These are phyloP conservation scores for Bisporella sp. DNA, from an alignment of 2,329 filamentous ascomycete species.

Conservation along the genomic window DNA sequence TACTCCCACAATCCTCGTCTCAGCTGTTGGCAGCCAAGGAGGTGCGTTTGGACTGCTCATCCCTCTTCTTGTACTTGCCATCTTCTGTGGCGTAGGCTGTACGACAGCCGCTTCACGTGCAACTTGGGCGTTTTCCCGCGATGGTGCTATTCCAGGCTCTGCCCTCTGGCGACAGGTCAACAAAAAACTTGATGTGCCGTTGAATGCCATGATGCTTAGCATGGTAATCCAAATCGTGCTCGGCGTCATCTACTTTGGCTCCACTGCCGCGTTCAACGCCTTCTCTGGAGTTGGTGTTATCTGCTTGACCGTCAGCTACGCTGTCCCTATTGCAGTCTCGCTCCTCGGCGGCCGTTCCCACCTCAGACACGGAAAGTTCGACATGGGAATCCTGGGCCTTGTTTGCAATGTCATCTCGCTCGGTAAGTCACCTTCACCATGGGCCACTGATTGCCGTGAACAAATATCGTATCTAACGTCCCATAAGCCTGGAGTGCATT, in stretches of 20 bases:
- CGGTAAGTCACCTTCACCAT: neutral
- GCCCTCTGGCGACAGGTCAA: constrained; percentile 55
- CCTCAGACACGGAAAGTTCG: constrained; percentile 47
- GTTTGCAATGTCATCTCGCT: constrained; percentile 43
- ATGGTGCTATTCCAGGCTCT: constrained; percentile 61
- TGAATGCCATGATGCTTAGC: constrained; percentile 67
- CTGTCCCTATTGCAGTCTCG: constrained; percentile 58
- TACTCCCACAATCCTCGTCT: constrained; percentile 53
- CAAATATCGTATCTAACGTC: constrained; percentile 23
- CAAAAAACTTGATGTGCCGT: constrained; percentile 53
- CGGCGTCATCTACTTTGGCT: constrained; percentile 64
- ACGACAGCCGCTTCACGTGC: constrained; percentile 62
- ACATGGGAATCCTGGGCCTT: constrained; percentile 53
- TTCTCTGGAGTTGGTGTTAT: constrained; percentile 67
- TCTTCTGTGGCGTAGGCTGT: constrained; percentile 63
- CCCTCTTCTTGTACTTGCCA: constrained; percentile 57
- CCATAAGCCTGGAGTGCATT: constrained; percentile 57
- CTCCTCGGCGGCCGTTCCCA: constrained; percentile 49
- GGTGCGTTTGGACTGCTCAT: constrained; percentile 57
- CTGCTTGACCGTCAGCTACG: constrained; percentile 61
- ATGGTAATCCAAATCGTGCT: constrained; percentile 59
- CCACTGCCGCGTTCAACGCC: constrained; percentile 62
- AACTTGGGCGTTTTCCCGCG: constrained; percentile 64
- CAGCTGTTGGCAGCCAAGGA: constrained; percentile 37
- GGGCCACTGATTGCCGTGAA: neutral